A percentile compares a stretch with the other conserved stretches of the same genome.
These are phyloP conservation scores for Leishmania aethiopica DNA, from an alignment of 208 protist species.

Conservation along the genomic window DNA sequence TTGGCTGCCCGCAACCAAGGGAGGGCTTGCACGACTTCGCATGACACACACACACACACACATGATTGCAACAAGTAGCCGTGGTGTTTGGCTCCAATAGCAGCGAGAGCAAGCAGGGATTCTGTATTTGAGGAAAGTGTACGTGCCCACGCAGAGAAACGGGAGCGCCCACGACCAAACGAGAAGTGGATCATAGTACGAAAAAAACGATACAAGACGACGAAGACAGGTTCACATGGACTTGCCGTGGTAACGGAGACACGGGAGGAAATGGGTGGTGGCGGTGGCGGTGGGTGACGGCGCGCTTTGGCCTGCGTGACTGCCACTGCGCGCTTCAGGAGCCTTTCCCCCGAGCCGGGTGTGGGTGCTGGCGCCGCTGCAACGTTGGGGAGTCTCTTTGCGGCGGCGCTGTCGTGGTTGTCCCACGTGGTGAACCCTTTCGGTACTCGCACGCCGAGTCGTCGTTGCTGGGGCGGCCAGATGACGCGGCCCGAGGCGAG, in stretches of 20 bases:
- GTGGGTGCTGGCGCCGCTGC: conserved; percentile 2
- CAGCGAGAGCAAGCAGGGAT: neutral
- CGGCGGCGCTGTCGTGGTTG: neutral
- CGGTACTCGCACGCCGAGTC: neutral
- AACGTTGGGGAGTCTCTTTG: neutral
- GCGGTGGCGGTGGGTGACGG: neutral
- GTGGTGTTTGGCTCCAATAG: neutral
- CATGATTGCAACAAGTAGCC: neutral
- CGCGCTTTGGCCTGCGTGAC: neutral
- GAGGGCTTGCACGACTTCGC: neutral
- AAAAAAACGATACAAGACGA: neutral
- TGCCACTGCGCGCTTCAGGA: neutral
- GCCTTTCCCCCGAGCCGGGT: neutral
- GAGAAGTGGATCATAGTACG: neutral
- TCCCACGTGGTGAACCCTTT: neutral
- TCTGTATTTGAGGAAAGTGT: neutral
- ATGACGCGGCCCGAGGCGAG: conserved; percentile 4
- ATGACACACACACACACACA: conserved; percentile 2
- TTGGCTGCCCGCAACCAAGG: neutral
- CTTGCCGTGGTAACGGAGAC: neutral
- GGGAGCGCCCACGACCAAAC: neutral
- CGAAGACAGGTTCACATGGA: no score
- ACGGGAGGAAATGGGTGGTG: neutral
- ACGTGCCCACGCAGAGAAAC: neutral
- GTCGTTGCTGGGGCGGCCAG: neutral